These are phyloP conservation scores for Pascua sp. DNA, from an alignment of 1,284 basidiomycete genomes.

Conservation along the genomic window DNA sequence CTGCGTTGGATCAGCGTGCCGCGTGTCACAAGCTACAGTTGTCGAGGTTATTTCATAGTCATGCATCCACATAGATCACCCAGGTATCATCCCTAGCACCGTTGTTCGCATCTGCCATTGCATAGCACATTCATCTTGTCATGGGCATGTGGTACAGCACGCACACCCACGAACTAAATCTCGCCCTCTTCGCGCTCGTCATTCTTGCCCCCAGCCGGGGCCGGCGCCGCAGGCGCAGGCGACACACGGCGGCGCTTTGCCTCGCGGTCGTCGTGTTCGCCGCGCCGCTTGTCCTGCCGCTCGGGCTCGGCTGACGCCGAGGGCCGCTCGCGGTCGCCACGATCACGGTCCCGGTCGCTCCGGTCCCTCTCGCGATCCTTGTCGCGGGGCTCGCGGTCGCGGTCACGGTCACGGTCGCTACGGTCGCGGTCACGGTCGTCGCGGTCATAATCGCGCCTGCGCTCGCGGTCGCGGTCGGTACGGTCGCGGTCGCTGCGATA, in stretches of 20 bases:
- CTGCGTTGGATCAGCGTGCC: constrained; percentile 1
- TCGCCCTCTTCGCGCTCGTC: constrained; percentile 20
- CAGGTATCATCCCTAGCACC: too few relatives aligned
- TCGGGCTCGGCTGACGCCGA: not conserved
- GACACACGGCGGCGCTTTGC: constrained; percentile 21
- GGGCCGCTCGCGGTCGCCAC: constrained; percentile 13
- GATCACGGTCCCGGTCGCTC: constrained; percentile 23
- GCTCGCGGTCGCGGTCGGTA: constrained; percentile 4
- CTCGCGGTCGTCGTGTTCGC: constrained; percentile 21
- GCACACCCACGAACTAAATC: constrained; percentile 4
- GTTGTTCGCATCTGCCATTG: too few relatives aligned
- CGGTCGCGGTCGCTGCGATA: constrained; percentile 9
- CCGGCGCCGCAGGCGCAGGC: not conserved
- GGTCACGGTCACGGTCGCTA: constrained; percentile 23
- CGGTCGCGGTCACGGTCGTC: constrained; percentile 6
- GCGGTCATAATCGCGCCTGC: constrained; percentile 15
- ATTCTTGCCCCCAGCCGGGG: not conserved
- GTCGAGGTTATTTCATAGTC: constrained; percentile 3
- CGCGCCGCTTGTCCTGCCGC: not conserved
- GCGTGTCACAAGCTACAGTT: not conserved
- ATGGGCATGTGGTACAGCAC: not conserved
- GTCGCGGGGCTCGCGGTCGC: constrained; percentile 20
- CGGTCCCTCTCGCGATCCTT: constrained; percentile 5
- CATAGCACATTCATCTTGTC: too few relatives aligned
- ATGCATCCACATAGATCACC: constrained; percentile 9